Evolutionary conservation across 441 rosid species (phyloP).

Genomic region (Syzygium syzygioides): DNA sequence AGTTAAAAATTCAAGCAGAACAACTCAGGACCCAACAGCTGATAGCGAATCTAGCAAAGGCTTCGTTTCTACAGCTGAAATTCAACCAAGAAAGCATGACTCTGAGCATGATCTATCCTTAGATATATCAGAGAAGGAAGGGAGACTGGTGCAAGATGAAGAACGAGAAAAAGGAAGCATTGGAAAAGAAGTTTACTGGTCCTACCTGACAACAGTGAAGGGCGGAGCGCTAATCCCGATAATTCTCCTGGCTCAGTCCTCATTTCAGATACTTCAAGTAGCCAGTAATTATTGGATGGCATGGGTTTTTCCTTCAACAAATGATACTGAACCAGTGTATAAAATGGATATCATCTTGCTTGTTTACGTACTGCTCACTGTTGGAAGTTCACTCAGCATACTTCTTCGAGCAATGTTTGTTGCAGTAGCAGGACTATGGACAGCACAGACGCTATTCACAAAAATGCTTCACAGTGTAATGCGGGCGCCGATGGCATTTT

Average conservation of each 20-base stretch:
- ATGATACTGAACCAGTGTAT: constrained; percentile 37
- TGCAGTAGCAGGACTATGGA: constrained; percentile 65
- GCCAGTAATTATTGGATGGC: constrained; percentile 99
- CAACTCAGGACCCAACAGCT: constrained; percentile 22
- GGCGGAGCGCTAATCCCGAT: constrained; percentile 76
- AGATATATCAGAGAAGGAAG: constrained; percentile 57
- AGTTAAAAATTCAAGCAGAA: constrained; percentile 50
- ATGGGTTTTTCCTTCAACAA: constrained; percentile 80
- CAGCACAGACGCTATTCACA: constrained; percentile 78
- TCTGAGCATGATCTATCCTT: constrained; percentile 49
- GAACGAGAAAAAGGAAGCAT: constrained; percentile 95
- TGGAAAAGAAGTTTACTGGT: constrained; percentile 84
- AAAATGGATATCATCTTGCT: constrained; percentile 58
- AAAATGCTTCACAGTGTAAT: constrained; percentile 75
- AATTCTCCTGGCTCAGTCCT: constrained; percentile 82
- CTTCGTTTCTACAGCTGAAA: constrained; percentile 27
- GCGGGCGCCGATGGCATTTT: constrained; percentile 90
- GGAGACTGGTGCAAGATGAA: constrained; percentile 90
- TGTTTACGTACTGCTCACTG: constrained; percentile 65
- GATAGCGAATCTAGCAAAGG: constrained; percentile 36
- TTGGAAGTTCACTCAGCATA: constrained; percentile 70
- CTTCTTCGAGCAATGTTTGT: constrained; percentile 63
- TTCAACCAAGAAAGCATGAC: constrained; percentile 33
- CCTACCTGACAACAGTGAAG: constrained; percentile 69
- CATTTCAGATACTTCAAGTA: constrained; percentile 77